Percentiles rank a stretch among this genome's conserved stretches.
Evolutionary conservation across 202 grass and related monocot species (phyloP).

Genomic region (Carex sylvatica): DNA sequence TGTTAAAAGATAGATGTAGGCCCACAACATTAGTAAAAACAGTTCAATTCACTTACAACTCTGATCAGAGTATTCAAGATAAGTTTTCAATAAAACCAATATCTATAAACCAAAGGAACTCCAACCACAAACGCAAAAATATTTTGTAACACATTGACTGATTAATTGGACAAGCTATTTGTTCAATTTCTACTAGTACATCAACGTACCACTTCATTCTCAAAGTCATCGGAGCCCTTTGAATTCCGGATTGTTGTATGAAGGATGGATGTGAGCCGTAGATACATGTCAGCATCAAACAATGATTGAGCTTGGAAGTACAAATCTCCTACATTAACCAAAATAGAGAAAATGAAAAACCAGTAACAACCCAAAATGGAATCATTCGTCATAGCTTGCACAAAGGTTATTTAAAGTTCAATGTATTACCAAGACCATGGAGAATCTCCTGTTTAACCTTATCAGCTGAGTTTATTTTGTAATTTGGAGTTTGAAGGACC

Average conservation of each 20-base stretch:
- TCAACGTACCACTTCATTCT: conserved; percentile 74
- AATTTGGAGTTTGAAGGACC: conserved; percentile 91
- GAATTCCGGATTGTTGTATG: conserved; percentile 77
- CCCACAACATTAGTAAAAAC: background rate
- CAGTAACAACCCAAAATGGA: background rate
- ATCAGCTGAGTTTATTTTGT: conserved; percentile 69
- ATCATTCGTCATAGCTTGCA: background rate
- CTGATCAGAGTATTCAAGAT: conserved; percentile 1
- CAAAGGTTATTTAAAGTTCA: conserved; percentile 10
- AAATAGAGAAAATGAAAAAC: conserved; percentile 40
- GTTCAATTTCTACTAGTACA: conserved; percentile 9
- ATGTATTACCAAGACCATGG: conserved; percentile 76
- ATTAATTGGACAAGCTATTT: background rate
- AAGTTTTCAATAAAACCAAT: background rate
- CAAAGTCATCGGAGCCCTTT: conserved; percentile 63
- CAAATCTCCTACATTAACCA: conserved; percentile 64
- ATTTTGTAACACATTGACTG: background rate
- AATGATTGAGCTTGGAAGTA: conserved; percentile 78
- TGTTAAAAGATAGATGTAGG: background rate
- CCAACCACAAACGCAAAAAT: background rate
- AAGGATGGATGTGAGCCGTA: conserved; percentile 72
- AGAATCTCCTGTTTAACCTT: conserved; percentile 99
- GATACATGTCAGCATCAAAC: conserved; percentile 91
- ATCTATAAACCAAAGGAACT: background rate
- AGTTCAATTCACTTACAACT: background rate